These are phyloP conservation scores for Allium fistulosum DNA, from an alignment of 106 monocot genomes.

Conservation along the genomic window DNA sequence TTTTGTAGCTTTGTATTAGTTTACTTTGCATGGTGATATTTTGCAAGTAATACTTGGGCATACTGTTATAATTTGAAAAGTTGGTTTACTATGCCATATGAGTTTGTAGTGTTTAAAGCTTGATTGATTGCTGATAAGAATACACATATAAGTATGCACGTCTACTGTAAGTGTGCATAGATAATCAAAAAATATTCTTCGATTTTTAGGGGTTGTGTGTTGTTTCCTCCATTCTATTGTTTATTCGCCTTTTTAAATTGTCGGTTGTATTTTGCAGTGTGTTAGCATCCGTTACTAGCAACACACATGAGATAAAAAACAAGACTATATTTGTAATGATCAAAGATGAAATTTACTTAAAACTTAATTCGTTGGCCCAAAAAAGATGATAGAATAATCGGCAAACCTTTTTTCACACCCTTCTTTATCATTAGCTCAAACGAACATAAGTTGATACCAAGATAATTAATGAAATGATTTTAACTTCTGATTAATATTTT, in stretches of 20 bases:
- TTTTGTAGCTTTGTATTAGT: no score
- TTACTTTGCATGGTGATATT: no score
- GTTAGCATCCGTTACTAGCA: constrained; percentile 84
- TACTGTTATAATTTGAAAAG: no score
- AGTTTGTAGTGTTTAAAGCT: neutral
- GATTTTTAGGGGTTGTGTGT: no score
- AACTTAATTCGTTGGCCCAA: constrained; percentile 61
- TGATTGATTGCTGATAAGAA: neutral
- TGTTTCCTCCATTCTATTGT: neutral
- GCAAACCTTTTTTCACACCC: neutral
- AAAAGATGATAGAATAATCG: no score
- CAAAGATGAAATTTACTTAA: constrained; percentile 87
- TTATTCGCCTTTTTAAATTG: neutral
- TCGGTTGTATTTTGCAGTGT: constrained; percentile 40
- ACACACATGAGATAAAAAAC: constrained; percentile 87
- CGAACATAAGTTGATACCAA: no score
- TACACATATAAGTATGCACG: neutral
- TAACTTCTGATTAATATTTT: constrained; percentile 4
- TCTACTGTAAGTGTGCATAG: neutral
- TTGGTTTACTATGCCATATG: no score
- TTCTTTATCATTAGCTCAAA: no score
- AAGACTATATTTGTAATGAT: constrained; percentile 90
- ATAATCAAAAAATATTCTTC: no score
- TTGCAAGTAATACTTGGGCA: no score
- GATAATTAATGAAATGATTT: constrained; percentile 2